A percentile compares a stretch with the other conserved stretches of the same genome.
Conservation (phyloP, 148 eudicot genomes). For the Rhododendron ferrugineum region DNA sequence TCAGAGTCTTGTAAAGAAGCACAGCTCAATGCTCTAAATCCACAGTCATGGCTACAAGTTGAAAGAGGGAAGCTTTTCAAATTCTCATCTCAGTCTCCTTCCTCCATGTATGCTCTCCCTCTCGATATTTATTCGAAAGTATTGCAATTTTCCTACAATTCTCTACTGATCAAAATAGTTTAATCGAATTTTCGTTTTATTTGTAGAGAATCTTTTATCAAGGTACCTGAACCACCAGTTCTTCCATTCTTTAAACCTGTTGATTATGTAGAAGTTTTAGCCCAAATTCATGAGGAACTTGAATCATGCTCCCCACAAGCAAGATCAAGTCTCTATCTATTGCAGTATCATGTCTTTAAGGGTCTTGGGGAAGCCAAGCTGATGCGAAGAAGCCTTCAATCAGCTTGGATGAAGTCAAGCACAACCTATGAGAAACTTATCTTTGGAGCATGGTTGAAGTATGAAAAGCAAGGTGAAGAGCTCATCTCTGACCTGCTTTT, state of each 20-base stretch:
- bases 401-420: conserved; percentile 78
- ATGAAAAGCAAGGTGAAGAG: conserved; percentile 89
- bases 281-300: conserved; percentile 88
- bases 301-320: conserved; percentile 63
- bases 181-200: neutral
- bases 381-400: conserved; percentile 84
- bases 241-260: conserved; percentile 80
- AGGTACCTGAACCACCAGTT: conserved; percentile 83
- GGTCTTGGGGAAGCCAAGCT: conserved; percentile 88
- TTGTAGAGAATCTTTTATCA: conserved; percentile 88
- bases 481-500: conserved; percentile 61
- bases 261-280: conserved; percentile 90
- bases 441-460: conserved; percentile 88
- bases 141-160: neutral
- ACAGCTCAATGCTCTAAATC: conserved; percentile 74
- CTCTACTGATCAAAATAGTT: neutral
- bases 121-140: neutral
- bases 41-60: conserved; percentile 98
- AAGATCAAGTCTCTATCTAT: conserved; percentile 63
- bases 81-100: conserved; percentile 51
- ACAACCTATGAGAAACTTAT: conserved; percentile 70
- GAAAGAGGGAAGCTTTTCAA: conserved; percentile 85
- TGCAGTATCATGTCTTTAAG: conserved; percentile 90
- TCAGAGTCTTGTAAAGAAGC: conserved; percentile 87
- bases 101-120: conserved; percentile 62